Conservation (phyloP, 371 early-diverging fungal genomes). For the Zancudomyces culisetae region DNA sequence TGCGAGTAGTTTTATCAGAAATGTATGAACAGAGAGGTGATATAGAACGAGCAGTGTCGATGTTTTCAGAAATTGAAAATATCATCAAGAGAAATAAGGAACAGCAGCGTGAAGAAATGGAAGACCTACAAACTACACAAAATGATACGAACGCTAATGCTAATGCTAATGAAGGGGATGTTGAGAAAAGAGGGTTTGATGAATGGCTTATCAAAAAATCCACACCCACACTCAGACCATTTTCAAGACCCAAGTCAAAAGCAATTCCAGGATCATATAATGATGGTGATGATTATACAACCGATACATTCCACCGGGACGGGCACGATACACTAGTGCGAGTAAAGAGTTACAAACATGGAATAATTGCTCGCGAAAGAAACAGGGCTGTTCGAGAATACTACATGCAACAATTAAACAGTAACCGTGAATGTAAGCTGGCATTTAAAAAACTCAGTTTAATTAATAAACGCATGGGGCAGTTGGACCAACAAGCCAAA, state of each 20-base stretch:
- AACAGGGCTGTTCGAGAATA: slow-evolving; percentile 6
- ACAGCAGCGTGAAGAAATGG: too few species aligned
- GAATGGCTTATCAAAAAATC: not conserved
- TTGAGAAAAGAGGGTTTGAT: not conserved
- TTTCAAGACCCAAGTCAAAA: not conserved
- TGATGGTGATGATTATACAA: slow-evolving; percentile 9
- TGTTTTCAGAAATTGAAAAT: slow-evolving; percentile 22
- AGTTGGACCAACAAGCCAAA: too few species aligned
- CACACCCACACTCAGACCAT: not conserved
- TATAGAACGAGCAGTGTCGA: slow-evolving; percentile 41
- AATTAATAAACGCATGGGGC: slow-evolving; percentile 5
- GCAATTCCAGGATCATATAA: not conserved
- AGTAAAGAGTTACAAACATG: not conserved
- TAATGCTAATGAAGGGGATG: too few species aligned
- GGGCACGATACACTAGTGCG: too few species aligned
- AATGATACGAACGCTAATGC: too few species aligned
- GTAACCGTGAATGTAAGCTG: slow-evolving; percentile 12
- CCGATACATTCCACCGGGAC: too few species aligned
- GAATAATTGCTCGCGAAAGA: slow-evolving; percentile 3
- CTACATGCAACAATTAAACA: slow-evolving; percentile 5
- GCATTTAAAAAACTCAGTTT: slow-evolving; percentile 15
- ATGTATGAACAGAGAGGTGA: slow-evolving; percentile 71
- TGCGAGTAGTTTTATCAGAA: slow-evolving; percentile 54
- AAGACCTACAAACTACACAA: too few species aligned
- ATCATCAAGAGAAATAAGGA: too few species aligned